Percentiles rank a stretch among this genome's conserved stretches.
Conservation (phyloP, 345 rosid genomes). For the Litchi chinensis region DNA sequence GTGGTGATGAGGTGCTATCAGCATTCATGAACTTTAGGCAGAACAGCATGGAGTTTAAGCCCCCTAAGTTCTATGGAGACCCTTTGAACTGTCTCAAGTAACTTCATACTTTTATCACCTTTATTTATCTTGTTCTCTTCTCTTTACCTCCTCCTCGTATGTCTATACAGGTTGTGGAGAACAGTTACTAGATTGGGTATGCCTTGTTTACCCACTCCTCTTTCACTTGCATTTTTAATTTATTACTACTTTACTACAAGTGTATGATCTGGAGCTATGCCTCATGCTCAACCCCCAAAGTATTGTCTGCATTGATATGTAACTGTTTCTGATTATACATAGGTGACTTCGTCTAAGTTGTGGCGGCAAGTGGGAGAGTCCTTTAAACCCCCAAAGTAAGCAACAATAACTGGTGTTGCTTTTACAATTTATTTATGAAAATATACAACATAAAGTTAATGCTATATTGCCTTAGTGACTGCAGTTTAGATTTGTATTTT, state of each 20-base stretch:
- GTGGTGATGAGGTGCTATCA: slow-evolving; percentile 63
- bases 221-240: slow-evolving; percentile 4
- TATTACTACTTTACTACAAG: neutral
- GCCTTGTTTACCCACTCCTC: neutral
- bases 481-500: neutral
- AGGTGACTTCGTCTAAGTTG: slow-evolving; percentile 74
- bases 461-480: neutral
- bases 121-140: no score
- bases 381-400: slow-evolving; percentile 83
- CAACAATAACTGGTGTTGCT: slow-evolving; percentile 7
- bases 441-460: neutral
- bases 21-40: slow-evolving; percentile 62
- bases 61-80: slow-evolving; percentile 75
- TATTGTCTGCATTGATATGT: neutral
- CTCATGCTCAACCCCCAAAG: no score
- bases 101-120: slow-evolving; percentile 22
- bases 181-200: slow-evolving; percentile 66
- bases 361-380: slow-evolving; percentile 90
- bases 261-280: neutral
- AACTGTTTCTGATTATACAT: slow-evolving; percentile 4
- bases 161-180: slow-evolving; percentile 64
- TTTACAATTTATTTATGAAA: slow-evolving; percentile 4
- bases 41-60: slow-evolving; percentile 63
- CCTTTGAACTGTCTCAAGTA: slow-evolving; percentile 73
- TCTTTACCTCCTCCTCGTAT: neutral